These are phyloP conservation scores for Phytophthora megakarya DNA, from an alignment of 352 stramenopile species.

Conservation along the genomic window DNA sequence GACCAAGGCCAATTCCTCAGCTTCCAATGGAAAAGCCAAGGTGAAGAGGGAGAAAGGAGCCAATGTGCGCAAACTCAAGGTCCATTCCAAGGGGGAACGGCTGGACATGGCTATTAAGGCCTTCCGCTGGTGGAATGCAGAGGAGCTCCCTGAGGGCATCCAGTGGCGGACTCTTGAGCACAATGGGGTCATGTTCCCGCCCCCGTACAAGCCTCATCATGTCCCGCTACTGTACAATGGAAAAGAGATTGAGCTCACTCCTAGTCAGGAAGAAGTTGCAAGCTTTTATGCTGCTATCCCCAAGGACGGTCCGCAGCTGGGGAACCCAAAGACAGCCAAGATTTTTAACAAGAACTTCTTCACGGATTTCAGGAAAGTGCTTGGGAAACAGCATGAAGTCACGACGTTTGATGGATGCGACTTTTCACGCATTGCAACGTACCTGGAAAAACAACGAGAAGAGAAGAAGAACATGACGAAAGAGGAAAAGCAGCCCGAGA, in stretches of 20 bases:
- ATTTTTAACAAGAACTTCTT: slow-evolving; percentile 99
- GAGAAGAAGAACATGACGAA: slow-evolving; percentile 97
- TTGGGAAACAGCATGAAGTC: slow-evolving; percentile 95
- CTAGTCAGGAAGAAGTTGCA: slow-evolving; percentile 94
- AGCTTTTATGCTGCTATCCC: slow-evolving; percentile 97
- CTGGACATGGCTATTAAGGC: slow-evolving; percentile 98
- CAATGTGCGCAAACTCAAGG: slow-evolving; percentile 90
- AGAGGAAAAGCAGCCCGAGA: slow-evolving; percentile 90
- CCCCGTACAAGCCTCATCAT: slow-evolving; percentile 95
- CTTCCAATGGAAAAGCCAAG: slow-evolving; percentile 41
- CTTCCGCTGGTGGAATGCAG: slow-evolving; percentile 99
- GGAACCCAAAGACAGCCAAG: slow-evolving; percentile 95
- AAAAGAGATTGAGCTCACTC: slow-evolving; percentile 93
- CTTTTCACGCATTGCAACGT: slow-evolving; percentile 93
- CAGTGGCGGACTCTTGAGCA: slow-evolving; percentile 99
- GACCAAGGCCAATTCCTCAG: slow-evolving; percentile 31
- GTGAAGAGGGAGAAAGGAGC: slow-evolving; percentile 53
- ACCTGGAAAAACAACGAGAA: slow-evolving; percentile 93
- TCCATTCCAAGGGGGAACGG: slow-evolving; percentile 93
- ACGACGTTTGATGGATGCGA: slow-evolving; percentile 97
- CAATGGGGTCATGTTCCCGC: slow-evolving; percentile 97
- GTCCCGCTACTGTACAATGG: slow-evolving; percentile 96
- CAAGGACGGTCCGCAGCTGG: slow-evolving; percentile 97
- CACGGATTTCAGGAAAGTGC: slow-evolving; percentile 86
- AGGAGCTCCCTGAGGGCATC: slow-evolving; percentile 92